Evolutionary conservation across 75 land plant species (phyloP), one percentile per base, ranked within the genome.

Genomic region (Isoetes taiwanensis): DNA sequence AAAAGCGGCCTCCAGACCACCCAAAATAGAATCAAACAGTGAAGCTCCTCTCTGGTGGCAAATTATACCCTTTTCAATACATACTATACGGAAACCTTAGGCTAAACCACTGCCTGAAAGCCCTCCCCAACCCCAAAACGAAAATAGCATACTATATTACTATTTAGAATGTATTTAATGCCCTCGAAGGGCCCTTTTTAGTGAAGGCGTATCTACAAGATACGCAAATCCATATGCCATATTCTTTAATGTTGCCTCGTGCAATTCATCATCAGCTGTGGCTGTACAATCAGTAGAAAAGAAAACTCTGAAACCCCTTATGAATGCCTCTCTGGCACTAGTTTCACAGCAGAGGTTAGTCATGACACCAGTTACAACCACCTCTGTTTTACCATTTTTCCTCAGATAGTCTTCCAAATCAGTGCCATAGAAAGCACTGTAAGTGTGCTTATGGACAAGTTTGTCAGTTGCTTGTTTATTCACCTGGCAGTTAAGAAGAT

Each of bases 311-410:
- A 78, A 84, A 14, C 89, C 94, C 32, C 70, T 68, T 2, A 76
- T 62, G 52, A 80, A 87, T 20, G 89, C 89, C 0, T 76, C 89
- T 23, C 89, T 73, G 30, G 94, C 84, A 25, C 89, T 80, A 10
- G 94, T 84, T 68, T 87, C 94, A 57, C 94, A 87, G 67, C 94
- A 87, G 56, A 85, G 63, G 48, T 87, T 87, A 1, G 94, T 84
- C 94, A 80, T 80, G 1, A 83, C 88, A 14, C 93, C 93, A 0
- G 79, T 57, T 5, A 83, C 55, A 10, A 87, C 78, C 39, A 87
- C 93, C 65, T 87, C 93, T 35, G 71, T 55, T 55, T 69, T 72
- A 10, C 84, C 93, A 35, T 33, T 56, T 65, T 60, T 60, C 54
- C 32, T 60, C 61, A 87, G 61, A 28, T 25, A 46, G 53, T 70